These are phyloP conservation scores for Pseudogymnoascus sp. DNA, from an alignment of 2,329 filamentous ascomycete species.

Conservation along the genomic window DNA sequence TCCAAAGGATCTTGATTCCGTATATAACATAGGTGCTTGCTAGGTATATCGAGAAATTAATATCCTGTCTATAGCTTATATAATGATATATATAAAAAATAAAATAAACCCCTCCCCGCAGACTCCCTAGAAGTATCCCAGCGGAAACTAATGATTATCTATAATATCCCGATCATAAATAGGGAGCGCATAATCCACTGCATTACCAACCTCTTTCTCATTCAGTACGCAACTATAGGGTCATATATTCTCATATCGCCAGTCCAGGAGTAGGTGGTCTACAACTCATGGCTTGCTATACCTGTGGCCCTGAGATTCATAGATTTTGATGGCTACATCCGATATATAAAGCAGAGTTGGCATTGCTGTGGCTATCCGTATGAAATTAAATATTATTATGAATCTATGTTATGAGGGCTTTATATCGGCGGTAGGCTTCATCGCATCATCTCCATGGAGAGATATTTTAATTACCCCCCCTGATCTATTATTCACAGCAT, in stretches of 20 bases:
- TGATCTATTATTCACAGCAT: neutral
- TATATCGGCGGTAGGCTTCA: neutral
- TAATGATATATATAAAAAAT: neutral
- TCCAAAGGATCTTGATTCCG: slow-evolving; percentile 13
- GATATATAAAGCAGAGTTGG: neutral
- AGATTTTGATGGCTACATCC: neutral
- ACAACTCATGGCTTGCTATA: neutral
- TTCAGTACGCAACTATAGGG: too few species aligned
- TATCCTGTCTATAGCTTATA: neutral
- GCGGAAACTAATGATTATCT: too few species aligned
- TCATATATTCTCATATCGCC: too few species aligned
- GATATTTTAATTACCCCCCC: neutral
- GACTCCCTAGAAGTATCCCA: too few species aligned
- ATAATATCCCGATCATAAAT: too few species aligned
- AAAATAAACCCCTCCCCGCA: too few species aligned
- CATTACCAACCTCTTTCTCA: too few species aligned
- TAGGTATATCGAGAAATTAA: neutral
- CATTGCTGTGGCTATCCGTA: neutral
- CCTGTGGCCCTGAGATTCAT: neutral
- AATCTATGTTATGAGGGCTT: neutral
- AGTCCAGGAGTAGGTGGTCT: too few species aligned
- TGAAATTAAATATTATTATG: neutral
- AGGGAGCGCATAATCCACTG: too few species aligned
- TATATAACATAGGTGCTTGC: slow-evolving; percentile 2
- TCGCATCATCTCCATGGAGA: neutral